A percentile compares a stretch with the other conserved stretches of the same genome.
Conservation (phyloP, 176 grass and related monocot genomes). For the Phragmites australis region DNA sequence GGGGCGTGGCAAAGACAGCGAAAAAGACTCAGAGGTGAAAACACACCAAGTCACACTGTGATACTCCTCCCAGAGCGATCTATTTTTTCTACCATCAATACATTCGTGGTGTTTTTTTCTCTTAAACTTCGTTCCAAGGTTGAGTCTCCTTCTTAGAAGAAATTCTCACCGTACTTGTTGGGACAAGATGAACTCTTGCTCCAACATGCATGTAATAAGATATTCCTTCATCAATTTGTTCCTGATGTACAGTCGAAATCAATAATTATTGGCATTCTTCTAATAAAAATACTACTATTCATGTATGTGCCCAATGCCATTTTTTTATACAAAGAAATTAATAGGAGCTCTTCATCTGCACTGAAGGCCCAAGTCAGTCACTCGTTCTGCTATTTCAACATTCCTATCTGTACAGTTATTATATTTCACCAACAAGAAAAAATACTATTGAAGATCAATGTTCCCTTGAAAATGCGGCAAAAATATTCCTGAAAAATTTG, state of each 20-base stretch:
- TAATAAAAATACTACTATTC: slow-evolving; percentile 4
- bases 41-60: no score
- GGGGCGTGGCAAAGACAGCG: no score
- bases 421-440: background rate
- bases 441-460: background rate
- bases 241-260: background rate
- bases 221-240: slow-evolving; percentile 11
- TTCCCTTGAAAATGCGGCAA: background rate
- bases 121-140: no score
- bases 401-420: background rate
- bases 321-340: background rate
- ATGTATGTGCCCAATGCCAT: background rate
- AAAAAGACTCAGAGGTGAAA: no score
- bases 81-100: no score
- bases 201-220: slow-evolving; percentile 47
- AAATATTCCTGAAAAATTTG: background rate
- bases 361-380: background rate
- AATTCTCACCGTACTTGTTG: no score
- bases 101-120: no score
- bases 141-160: no score
- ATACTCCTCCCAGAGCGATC: no score
- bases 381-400: background rate
- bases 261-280: background rate
- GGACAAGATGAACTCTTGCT: no score
- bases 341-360: background rate